Percentiles rank a stretch among this genome's conserved stretches.
Conservation (phyloP, 1,284 basidiomycete species). For the Malassezia equina region DNA sequence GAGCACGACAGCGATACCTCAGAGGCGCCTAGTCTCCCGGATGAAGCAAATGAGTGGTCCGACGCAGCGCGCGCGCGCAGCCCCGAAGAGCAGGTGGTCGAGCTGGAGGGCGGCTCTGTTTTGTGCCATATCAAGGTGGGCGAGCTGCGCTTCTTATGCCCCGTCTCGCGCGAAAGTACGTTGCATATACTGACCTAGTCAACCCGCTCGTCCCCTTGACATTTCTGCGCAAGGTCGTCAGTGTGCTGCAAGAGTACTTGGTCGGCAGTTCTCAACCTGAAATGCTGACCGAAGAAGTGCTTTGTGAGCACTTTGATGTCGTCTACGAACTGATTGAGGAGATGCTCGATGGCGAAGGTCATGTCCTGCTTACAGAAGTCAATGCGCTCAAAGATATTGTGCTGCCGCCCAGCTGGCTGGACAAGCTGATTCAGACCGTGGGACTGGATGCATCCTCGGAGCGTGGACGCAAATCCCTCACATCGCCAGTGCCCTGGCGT, state of each 20-base stretch:
- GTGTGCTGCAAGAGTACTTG: constrained; percentile 49
- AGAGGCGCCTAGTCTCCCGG: constrained; percentile 6
- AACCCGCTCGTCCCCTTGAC: constrained; percentile 82
- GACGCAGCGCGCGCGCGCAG: background rate
- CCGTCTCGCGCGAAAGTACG: constrained; percentile 68
- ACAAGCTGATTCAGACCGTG: constrained; percentile 31
- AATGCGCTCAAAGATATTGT: constrained; percentile 39
- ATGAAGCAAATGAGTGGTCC: constrained; percentile 26
- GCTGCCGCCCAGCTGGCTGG: constrained; percentile 41
- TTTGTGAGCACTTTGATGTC: constrained; percentile 40
- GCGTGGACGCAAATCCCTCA: constrained; percentile 5
- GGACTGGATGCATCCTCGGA: constrained; percentile 17
- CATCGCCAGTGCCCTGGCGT: constrained; percentile 39
- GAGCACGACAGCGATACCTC: constrained; percentile 15
- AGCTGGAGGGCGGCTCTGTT: constrained; percentile 50
- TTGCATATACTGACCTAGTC: constrained; percentile 52
- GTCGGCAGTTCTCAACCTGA: constrained; percentile 22
- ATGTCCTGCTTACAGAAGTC: constrained; percentile 39
- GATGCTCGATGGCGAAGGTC: constrained; percentile 41
- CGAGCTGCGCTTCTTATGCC: constrained; percentile 65
- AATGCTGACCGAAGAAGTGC: constrained; percentile 33
- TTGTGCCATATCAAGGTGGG: constrained; percentile 70
- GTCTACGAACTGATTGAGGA: constrained; percentile 45
- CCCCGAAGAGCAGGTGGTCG: background rate
- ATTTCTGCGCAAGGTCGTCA: constrained; percentile 72